phyloP scores from a whole-genome alignment of 2,329 filamentous ascomycete genomes.

The Aureobasidium sp. region DNA sequence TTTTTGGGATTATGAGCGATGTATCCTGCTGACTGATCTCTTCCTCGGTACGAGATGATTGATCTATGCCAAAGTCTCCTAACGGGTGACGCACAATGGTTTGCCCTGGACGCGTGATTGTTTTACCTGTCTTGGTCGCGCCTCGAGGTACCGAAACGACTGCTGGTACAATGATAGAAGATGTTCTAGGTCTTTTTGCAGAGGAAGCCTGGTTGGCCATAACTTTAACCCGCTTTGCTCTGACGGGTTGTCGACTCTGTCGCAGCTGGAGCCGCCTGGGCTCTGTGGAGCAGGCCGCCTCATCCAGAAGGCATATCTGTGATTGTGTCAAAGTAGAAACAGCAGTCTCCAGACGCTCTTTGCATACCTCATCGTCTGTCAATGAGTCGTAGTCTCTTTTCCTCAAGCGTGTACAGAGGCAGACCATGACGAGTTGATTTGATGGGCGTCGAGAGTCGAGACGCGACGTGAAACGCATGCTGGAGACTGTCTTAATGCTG shows the following conservation, averaged over 20 bases:
- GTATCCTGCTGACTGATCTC: no score
- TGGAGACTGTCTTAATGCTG: no score
- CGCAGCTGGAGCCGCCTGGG: not conserved
- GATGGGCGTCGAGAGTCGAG: no score
- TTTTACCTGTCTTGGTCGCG: no score
- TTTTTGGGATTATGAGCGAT: not conserved
- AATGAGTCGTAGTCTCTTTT: not conserved
- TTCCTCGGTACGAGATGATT: no score
- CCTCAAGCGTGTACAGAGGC: not conserved
- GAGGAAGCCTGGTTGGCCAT: not conserved
- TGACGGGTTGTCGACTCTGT: not conserved
- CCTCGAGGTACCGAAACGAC: no score
- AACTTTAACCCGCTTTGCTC: not conserved
- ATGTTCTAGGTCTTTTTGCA: not conserved
- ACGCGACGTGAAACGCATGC: no score
- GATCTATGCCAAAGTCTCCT: no score
- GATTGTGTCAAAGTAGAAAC: not conserved
- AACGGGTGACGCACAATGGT: no score
- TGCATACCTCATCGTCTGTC: not conserved
- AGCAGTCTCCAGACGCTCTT: not conserved
- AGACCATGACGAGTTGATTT: not conserved
- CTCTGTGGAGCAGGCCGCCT: not conserved
- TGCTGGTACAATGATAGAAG: no score
- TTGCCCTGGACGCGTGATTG: no score
- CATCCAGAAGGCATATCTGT: not conserved